A percentile compares a stretch with the other conserved stretches of the same genome.
These are phyloP conservation scores for Periconia digitata DNA, from an alignment of 2,329 filamentous ascomycete species.

Conservation along the genomic window DNA sequence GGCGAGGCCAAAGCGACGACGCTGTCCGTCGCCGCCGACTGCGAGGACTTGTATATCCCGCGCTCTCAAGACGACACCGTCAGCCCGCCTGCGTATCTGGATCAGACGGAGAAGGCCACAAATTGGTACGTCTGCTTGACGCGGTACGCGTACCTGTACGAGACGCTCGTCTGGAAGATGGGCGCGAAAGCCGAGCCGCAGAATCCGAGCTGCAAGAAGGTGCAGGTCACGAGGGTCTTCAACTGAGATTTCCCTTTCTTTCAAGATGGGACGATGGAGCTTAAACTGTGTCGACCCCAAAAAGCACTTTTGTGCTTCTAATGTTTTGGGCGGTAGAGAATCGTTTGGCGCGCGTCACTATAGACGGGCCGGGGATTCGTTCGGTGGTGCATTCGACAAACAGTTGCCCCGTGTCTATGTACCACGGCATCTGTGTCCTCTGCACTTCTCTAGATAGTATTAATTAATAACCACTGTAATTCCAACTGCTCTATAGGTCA, in stretches of 20 bases:
- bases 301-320: no score
- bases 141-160: constrained; percentile 39
- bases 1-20: constrained; percentile 15
- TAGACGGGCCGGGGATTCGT: no score
- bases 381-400: no score
- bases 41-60: constrained; percentile 40
- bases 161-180: constrained; percentile 46
- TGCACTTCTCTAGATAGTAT: no score
- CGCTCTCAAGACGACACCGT: constrained; percentile 41
- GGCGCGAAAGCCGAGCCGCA: constrained; percentile 38
- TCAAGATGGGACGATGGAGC: background rate
- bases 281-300: no score
- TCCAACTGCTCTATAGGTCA: no score
- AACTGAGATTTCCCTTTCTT: constrained; percentile 5
- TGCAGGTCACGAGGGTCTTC: constrained; percentile 39
- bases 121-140: constrained; percentile 50
- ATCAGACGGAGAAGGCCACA: constrained; percentile 22
- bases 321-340: no score
- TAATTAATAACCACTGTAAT: no score
- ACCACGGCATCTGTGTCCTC: no score
- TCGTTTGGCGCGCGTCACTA: no score
- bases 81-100: constrained; percentile 21
- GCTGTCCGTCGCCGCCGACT: constrained; percentile 43
- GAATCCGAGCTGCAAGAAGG: constrained; percentile 48
- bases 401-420: no score